Conservation (phyloP, 768 basidiomycete species). For the Auricularia heimuer region DNA sequence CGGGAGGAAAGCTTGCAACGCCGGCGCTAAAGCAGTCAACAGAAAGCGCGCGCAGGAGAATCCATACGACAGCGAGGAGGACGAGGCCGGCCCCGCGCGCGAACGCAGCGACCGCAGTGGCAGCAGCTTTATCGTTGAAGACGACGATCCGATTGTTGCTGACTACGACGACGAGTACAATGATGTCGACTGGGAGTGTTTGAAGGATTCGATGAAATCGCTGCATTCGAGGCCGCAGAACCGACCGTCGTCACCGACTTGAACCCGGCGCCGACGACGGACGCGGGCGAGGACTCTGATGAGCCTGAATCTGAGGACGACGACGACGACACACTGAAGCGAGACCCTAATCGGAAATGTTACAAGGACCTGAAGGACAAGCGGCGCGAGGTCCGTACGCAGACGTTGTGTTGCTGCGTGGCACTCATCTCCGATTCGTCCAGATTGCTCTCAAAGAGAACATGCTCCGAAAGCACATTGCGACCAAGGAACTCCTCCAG, state of each 20-base stretch:
- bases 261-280: neutral
- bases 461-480: neutral
- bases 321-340: no score
- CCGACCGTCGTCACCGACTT: neutral
- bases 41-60: neutral
- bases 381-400: neutral
- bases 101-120: neutral
- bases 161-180: constrained; percentile 69
- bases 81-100: neutral
- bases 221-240: neutral
- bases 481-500: neutral
- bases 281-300: neutral
- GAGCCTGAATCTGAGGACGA: no score
- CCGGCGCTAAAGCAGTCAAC: neutral
- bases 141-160: constrained; percentile 27
- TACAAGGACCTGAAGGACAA: neutral
- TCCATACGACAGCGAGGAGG: neutral
- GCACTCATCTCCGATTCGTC: neutral
- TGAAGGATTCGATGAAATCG: neutral
- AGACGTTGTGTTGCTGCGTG: neutral
- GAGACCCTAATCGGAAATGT: no score
- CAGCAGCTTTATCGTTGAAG: constrained; percentile 13
- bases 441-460: neutral
- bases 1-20: constrained; percentile 12
- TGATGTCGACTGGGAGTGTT: constrained; percentile 40